Evolutionary conservation across 2,329 filamentous ascomycete genomes (phyloP).

Genomic region (Ascochyta pisi): DNA sequence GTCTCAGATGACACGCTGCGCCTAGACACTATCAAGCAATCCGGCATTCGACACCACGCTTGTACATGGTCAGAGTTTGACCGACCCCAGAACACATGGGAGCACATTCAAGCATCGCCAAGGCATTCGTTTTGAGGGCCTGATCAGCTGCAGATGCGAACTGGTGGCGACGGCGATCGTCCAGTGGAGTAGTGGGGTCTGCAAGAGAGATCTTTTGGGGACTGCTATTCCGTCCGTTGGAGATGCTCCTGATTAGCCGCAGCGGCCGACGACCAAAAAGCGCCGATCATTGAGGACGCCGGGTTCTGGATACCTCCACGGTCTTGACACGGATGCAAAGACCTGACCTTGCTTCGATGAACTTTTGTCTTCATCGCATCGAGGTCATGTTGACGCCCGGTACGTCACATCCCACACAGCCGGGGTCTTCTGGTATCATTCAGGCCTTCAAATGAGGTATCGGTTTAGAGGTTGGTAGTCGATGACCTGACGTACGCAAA

Average conservation of each 20-base stretch:
- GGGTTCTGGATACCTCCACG: neutral
- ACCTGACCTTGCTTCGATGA: neutral
- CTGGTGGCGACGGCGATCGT: slow-evolving; percentile 15
- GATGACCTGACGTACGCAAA: neutral
- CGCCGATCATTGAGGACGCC: neutral
- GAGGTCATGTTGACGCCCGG: neutral
- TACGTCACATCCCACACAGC: neutral
- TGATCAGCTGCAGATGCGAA: slow-evolving; percentile 7
- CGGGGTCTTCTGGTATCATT: neutral
- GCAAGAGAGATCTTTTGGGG: slow-evolving; percentile 2
- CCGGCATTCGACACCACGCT: neutral
- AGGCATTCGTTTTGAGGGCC: neutral
- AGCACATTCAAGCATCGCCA: slow-evolving; percentile 1
- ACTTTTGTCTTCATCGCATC: neutral
- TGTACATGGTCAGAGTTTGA: neutral
- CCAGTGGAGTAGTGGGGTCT: slow-evolving; percentile 12
- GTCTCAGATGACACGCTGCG: too few relatives aligned
- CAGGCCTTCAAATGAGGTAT: neutral
- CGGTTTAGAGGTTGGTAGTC: too few relatives aligned
- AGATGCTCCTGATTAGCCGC: slow-evolving; percentile 1
- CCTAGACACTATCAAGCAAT: neutral
- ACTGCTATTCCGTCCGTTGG: neutral
- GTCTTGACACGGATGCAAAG: neutral
- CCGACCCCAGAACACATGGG: neutral
- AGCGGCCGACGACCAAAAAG: neutral